Evolutionary conservation across 2,329 filamentous ascomycete species (phyloP), one percentile per base, ranked within the genome.

Genomic region (Phoma herbarum): DNA sequence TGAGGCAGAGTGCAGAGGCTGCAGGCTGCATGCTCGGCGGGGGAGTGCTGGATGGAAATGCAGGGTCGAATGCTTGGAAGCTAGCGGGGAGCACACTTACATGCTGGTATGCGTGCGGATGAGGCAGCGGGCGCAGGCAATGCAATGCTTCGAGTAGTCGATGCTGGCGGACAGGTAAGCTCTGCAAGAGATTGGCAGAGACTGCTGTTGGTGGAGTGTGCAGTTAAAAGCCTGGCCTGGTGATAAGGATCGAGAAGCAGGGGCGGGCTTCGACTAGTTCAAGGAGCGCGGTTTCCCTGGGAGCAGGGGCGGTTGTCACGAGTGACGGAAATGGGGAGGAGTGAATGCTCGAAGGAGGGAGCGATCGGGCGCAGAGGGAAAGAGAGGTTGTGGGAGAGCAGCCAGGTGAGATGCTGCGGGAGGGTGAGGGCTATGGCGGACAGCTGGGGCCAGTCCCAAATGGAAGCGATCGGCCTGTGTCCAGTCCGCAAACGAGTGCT

Each of bases 281-380:
- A 77, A 76, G 73, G 73, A 76, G 75, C 63, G 68, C 72, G 69
- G 71, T 65, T 76, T 77, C 75, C 75, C 72, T 70, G 64, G 63
- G 67, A 50, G 60, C 59, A 42, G 72, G 70, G 70, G 57, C 55
- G 72, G 61, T 41, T 60, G 60, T 63, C 58, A 65, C 58, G 66
- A 68, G 65, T 61, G 67, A 65, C 71, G 69, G 62, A 69, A 65
- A 64, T 62, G 65, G 46, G 72, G 60, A 52, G 67, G 72, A 76
- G 72, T 63, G 74, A 75, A 70, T 68, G 74, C 67, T 62, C 64
- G 72, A 75, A 76, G 69, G 74, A 76, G 69, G 70, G 71, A 75
- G 75, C 72, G 72, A 73, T 72, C 52, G 70, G 62, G 63, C 56
- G 63, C 67, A 65, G 66, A 65, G 64, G 56, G 65, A 65, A 57